Evolutionary conservation across 495 filamentous ascomycete species (phyloP).

Genomic region (Penicillium diatomitis): DNA sequence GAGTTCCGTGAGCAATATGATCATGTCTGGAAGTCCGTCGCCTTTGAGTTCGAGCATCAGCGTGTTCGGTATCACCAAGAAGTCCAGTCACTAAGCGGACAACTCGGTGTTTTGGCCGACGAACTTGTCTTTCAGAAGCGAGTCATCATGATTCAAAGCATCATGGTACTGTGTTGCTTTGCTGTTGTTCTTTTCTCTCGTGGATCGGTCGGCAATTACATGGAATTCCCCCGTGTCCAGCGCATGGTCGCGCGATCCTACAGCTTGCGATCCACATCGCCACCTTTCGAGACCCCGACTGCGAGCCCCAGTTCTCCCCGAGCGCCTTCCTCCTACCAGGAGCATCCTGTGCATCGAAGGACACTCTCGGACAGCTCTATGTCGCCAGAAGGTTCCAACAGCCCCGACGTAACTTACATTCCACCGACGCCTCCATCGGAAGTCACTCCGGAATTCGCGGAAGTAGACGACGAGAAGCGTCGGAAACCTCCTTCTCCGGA

Average conservation of each 20-base stretch:
- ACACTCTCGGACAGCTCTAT: constrained; percentile 32
- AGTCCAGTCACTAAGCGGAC: constrained; percentile 67
- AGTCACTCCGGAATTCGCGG: constrained; percentile 14
- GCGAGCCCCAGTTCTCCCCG: constrained; percentile 37
- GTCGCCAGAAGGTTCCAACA: constrained; percentile 25
- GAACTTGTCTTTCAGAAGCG: constrained; percentile 94
- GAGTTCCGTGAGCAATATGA: constrained; percentile 82
- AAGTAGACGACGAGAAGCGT: constrained; percentile 1
- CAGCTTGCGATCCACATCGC: constrained; percentile 32
- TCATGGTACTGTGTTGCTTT: constrained; percentile 80
- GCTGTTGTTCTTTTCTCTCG: constrained; percentile 74
- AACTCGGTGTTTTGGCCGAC: constrained; percentile 79
- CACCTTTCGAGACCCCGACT: constrained; percentile 34
- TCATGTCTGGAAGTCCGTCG: constrained; percentile 90
- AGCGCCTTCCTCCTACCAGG: constrained; percentile 29
- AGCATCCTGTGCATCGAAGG: constrained; percentile 24
- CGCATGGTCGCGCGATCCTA: constrained; percentile 46
- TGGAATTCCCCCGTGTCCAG: constrained; percentile 49
- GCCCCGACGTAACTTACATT: constrained; percentile 33
- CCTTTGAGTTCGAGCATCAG: constrained; percentile 83
- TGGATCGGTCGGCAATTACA: constrained; percentile 34
- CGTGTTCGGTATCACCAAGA: constrained; percentile 72
- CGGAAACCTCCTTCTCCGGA: constrained; percentile 9
- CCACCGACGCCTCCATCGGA: constrained; percentile 42
- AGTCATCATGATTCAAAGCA: constrained; percentile 80